Percentiles rank a stretch among this genome's conserved stretches.
phyloP scores from a whole-genome alignment of 108 stramenopile species.

The Cylindrotheca fusiformis region DNA sequence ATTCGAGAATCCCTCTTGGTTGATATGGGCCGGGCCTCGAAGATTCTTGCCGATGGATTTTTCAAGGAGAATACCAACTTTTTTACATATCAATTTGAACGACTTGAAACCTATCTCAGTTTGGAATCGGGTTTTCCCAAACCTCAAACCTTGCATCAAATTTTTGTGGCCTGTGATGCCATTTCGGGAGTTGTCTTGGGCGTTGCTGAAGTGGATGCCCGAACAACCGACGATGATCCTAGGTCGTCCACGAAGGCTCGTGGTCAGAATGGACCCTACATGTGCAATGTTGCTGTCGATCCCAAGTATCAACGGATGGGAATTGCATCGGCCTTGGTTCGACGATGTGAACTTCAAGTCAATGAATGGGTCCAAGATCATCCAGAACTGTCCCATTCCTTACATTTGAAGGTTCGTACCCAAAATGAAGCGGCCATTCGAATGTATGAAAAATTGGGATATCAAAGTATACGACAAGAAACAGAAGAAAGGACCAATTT shows the following conservation, averaged over 20 bases:
- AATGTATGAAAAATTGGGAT: slow-evolving; percentile 58
- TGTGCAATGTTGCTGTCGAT: slow-evolving; percentile 79
- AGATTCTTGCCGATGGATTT: slow-evolving; percentile 68
- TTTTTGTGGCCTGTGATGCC: slow-evolving; percentile 64
- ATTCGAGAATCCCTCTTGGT: slow-evolving; percentile 15
- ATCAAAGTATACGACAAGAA: slow-evolving; percentile 19
- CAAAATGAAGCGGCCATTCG: slow-evolving; percentile 49
- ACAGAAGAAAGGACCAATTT: slow-evolving; percentile 17
- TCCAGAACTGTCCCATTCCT: slow-evolving; percentile 3
- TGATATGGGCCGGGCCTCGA: slow-evolving; percentile 54
- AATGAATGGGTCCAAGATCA: slow-evolving; percentile 4
- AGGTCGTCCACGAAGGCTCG: slow-evolving; percentile 13
- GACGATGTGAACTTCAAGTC: slow-evolving; percentile 52
- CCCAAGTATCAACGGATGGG: slow-evolving; percentile 49
- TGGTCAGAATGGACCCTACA: slow-evolving; percentile 50
- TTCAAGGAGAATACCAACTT: slow-evolving; percentile 58
- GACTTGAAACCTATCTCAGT: slow-evolving; percentile 48
- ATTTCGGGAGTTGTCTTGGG: slow-evolving; percentile 47
- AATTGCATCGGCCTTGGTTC: slow-evolving; percentile 56
- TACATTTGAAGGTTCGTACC: slow-evolving; percentile 56
- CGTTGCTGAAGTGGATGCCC: slow-evolving; percentile 62
- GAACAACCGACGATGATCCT: slow-evolving; percentile 14
- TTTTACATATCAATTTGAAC: slow-evolving; percentile 62
- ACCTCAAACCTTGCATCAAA: slow-evolving; percentile 35
- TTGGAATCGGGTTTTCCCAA: slow-evolving; percentile 60